Evolutionary conservation across 345 rosid genomes (phyloP).

Genomic region (Euphorbia pulcherrima): DNA sequence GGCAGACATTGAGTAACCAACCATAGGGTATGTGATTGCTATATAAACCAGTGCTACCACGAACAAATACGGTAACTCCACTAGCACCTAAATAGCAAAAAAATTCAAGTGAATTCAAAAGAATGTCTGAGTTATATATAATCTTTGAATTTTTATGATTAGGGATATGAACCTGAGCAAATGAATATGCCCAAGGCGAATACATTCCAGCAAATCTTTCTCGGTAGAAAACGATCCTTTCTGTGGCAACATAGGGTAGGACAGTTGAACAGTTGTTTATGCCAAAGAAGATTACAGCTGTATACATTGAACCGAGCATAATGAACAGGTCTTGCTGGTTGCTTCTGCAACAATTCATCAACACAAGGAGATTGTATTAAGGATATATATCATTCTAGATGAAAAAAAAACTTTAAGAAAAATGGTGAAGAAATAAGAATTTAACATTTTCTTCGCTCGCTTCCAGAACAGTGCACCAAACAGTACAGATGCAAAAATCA

Average conservation of each 20-base stretch:
- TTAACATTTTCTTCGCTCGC: slow-evolving; percentile 55
- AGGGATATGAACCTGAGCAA: slow-evolving; percentile 49
- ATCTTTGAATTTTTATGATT: not conserved
- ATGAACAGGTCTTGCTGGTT: slow-evolving; percentile 64
- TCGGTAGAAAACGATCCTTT: slow-evolving; percentile 62
- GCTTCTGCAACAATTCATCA: slow-evolving; percentile 30
- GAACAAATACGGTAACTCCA: slow-evolving; percentile 66
- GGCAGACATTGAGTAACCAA: slow-evolving; percentile 49
- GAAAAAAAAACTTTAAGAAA: not conserved
- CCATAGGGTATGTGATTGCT: slow-evolving; percentile 59
- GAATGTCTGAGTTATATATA: too few species aligned
- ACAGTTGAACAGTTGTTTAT: slow-evolving; percentile 60
- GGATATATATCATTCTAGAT: not conserved
- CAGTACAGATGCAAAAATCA: slow-evolving; percentile 36
- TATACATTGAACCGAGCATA: slow-evolving; percentile 49
- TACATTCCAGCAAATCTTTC: slow-evolving; percentile 87
- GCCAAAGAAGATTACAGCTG: slow-evolving; percentile 52
- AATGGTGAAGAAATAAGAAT: not conserved
- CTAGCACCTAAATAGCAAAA: slow-evolving; percentile 40
- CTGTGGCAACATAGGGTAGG: slow-evolving; percentile 48
- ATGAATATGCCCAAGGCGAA: slow-evolving; percentile 62
- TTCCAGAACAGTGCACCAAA: slow-evolving; percentile 67
- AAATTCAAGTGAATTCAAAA: not conserved
- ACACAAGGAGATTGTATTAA: not conserved
- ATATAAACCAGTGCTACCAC: slow-evolving; percentile 39